Evolutionary conservation across 495 filamentous ascomycete species (phyloP).

Genomic region (Penicillium cinerascens): DNA sequence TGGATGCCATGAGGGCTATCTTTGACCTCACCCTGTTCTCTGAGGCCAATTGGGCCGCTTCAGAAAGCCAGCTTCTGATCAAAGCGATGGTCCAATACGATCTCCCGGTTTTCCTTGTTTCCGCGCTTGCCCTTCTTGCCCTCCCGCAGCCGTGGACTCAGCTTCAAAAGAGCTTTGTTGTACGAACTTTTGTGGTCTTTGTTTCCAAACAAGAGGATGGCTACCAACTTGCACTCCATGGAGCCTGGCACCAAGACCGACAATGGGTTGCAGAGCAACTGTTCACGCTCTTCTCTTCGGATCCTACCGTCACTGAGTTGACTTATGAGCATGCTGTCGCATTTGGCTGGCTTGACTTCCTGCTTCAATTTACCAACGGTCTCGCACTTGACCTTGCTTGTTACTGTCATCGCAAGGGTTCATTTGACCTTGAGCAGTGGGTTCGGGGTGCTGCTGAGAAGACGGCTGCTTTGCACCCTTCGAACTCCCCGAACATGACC

Average conservation of each 20-base stretch:
- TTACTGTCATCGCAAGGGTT: conserved; percentile 76
- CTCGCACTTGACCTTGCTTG: conserved; percentile 88
- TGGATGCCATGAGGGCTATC: conserved; percentile 77
- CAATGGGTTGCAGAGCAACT: conserved; percentile 77
- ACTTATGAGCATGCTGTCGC: conserved; percentile 80
- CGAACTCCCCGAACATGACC: conserved; percentile 37
- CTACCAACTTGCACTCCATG: conserved; percentile 80
- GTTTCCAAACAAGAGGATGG: conserved; percentile 61
- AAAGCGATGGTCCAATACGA: conserved; percentile 49
- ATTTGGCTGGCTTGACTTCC: conserved; percentile 77
- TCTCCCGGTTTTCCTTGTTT: conserved; percentile 69
- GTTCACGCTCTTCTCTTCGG: conserved; percentile 70
- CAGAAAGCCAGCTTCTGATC: conserved; percentile 61
- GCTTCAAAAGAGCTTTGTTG: conserved; percentile 59
- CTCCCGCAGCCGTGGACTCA: conserved; percentile 62
- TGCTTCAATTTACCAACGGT: conserved; percentile 68
- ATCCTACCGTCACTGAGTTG: conserved; percentile 67
- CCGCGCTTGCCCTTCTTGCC: conserved; percentile 65
- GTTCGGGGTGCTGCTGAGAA: conserved; percentile 61
- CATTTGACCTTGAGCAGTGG: conserved; percentile 82
- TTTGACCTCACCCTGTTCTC: conserved; percentile 73
- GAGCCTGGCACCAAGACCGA: conserved; percentile 82
- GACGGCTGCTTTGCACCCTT: background rate
- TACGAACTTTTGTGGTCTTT: conserved; percentile 58
- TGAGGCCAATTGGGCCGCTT: conserved; percentile 58